Evolutionary conservation across 2,329 filamentous ascomycete species (phyloP), one percentile per base, ranked within the genome.

Genomic region (Penicillium sp.): DNA sequence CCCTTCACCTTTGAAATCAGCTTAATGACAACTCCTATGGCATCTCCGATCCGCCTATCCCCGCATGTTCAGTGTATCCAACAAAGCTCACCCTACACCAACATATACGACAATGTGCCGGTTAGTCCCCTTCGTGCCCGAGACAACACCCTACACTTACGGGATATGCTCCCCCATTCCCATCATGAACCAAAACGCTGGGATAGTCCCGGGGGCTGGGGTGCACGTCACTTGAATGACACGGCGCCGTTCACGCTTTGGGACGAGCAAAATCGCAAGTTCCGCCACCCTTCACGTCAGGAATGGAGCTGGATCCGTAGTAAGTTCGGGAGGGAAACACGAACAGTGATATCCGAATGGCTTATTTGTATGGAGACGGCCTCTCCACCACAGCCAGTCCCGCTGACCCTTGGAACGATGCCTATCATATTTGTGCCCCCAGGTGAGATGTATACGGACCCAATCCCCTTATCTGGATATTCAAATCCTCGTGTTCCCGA

Each of bases 211-310:
- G 45, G 41, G 3, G 45, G 37, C 16, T 52, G 45, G 49, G 52
- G 49, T 14, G 52, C 48, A 12, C 38, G 52, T 14, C 52, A 52
- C 25, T 49, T 46, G 7, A 52, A 54, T 28, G 52, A 49, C 13
- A 40, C 5, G 29, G 49, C 45, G 8, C 52, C 52, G 5, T 54
- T 49, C 16, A 54, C 49, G 30, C 49, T 54, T 16, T 54, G 49
- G 49, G 30, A 46, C 29, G 30, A 14, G 28, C 18, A 46, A 19
- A 46, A 39, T 3, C 33, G 27, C 37, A 19, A 41, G 31, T 54
- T 52, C 18, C 41, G 41, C 12, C 38, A 12, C n/a, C 52, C 52
- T 22, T 22, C 19, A 22, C 19, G 19, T 22, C 19, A 22, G 28
- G 37, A 52, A 28, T 31, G 18, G 19, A 9, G 12, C 9, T 54